A percentile compares a stretch with the other conserved stretches of the same genome.
Conservation (phyloP, 2,329 filamentous ascomycete genomes). For the Didymella lethalis region DNA sequence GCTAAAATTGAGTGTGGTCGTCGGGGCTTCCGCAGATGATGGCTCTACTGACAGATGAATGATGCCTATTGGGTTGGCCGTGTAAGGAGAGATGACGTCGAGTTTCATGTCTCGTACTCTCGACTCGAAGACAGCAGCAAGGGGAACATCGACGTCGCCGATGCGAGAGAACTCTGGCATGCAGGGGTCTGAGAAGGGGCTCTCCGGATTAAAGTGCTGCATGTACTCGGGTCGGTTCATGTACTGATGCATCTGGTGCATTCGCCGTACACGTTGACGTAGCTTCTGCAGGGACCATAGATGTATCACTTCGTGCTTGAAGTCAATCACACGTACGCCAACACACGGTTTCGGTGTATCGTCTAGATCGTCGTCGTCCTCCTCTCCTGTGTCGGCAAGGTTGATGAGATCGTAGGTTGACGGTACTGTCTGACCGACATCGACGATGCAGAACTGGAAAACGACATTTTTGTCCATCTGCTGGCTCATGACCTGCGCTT, state of each 20-base stretch:
- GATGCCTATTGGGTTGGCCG: constrained; percentile 87
- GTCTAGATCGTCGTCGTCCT: constrained; percentile 84
- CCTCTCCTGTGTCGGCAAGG: constrained; percentile 86
- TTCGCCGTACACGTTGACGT: constrained; percentile 82
- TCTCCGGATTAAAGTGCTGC: constrained; percentile 89
- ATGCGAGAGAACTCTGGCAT: constrained; percentile 93
- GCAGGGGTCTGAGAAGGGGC: constrained; percentile 89
- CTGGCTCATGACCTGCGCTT: constrained; percentile 97
- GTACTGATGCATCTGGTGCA: constrained; percentile 98
- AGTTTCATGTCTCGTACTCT: constrained; percentile 92
- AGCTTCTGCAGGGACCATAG: constrained; percentile 96
- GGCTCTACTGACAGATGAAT: constrained; percentile 91
- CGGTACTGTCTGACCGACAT: constrained; percentile 84
- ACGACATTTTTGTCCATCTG: constrained; percentile 91
- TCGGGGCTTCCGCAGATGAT: constrained; percentile 89
- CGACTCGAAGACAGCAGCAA: constrained; percentile 92
- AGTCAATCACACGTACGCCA: constrained; percentile 88
- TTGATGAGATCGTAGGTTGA: constrained; percentile 97
- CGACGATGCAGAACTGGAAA: constrained; percentile 94
- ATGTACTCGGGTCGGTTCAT: constrained; percentile 94
- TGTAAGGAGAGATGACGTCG: constrained; percentile 92
- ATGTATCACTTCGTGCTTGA: constrained; percentile 82
- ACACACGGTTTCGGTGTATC: constrained; percentile 87
- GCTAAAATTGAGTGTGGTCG: constrained; percentile 95
- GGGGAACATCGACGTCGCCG: constrained; percentile 89